Evolutionary conservation across 176 grass and related monocot genomes (phyloP).

Genomic region (Musa acuminata): DNA sequence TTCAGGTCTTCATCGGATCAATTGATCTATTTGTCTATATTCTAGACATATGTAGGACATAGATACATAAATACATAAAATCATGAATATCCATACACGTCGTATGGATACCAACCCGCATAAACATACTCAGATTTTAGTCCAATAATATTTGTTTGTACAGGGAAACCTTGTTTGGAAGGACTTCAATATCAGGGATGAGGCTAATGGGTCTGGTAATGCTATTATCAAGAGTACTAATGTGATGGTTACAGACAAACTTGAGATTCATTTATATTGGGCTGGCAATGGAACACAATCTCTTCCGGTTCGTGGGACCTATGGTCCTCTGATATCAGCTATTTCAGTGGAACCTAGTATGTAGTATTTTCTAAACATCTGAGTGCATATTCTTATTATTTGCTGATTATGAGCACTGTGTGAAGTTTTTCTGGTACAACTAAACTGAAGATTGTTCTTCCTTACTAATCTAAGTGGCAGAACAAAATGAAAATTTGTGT

Average conservation of each 20-base stretch:
- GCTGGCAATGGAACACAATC: conserved; percentile 65
- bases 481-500: too few relatives aligned
- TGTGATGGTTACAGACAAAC: background rate
- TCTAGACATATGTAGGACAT: background rate
- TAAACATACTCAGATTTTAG: background rate
- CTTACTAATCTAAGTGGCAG: background rate
- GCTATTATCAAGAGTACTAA: background rate
- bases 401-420: background rate
- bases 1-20: background rate
- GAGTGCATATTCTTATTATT: background rate
- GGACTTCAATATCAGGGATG: background rate
- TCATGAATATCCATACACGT: too few relatives aligned
- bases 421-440: background rate
- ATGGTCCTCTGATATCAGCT: conserved; percentile 78
- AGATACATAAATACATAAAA: background rate
- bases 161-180: background rate
- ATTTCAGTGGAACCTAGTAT: conserved; percentile 39
- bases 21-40: background rate
- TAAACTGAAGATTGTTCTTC: background rate
- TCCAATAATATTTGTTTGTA: background rate
- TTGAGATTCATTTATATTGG: conserved; percentile 2
- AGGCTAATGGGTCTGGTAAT: background rate
- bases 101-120: background rate
- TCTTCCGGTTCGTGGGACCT: conserved; percentile 51
- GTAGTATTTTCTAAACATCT: background rate